Percentiles rank a stretch among this genome's conserved stretches.
Evolutionary conservation across 1,139 yeast species (phyloP).

Genomic region (Saccharomyces pastorianus): DNA sequence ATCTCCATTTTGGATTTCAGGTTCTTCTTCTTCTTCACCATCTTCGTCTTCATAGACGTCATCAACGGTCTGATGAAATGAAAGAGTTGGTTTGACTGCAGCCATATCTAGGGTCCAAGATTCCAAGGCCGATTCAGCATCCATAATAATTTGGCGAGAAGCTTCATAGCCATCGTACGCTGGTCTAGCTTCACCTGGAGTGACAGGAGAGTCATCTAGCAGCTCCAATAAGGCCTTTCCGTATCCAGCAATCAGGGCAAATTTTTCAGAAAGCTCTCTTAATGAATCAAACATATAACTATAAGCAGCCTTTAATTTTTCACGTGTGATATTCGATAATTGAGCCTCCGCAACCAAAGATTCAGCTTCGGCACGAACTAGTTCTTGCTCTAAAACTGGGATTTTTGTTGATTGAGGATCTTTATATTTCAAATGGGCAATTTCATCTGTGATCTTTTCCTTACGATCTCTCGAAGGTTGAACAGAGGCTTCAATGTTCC

Average conservation of each 20-base stretch:
- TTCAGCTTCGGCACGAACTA: slow-evolving; percentile 87
- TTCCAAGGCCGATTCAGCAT: slow-evolving; percentile 76
- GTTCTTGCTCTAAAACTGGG: slow-evolving; percentile 74
- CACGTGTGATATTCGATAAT: slow-evolving; percentile 78
- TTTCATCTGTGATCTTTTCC: slow-evolving; percentile 76
- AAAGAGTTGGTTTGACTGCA: slow-evolving; percentile 70
- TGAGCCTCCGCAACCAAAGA: slow-evolving; percentile 87
- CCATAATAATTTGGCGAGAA: slow-evolving; percentile 76
- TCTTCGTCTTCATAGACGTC: slow-evolving; percentile 56
- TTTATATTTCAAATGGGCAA: slow-evolving; percentile 74
- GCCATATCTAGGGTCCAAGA: slow-evolving; percentile 79
- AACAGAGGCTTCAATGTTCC: slow-evolving; percentile 81
- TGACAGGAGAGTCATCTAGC: slow-evolving; percentile 75
- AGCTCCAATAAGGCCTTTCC: slow-evolving; percentile 79
- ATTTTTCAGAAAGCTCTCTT: slow-evolving; percentile 76
- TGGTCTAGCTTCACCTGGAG: slow-evolving; percentile 88
- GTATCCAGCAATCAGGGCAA: slow-evolving; percentile 80
- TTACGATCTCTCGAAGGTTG: slow-evolving; percentile 84
- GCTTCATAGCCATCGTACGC: slow-evolving; percentile 85
- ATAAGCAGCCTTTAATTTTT: slow-evolving; percentile 77
- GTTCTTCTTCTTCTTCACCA: slow-evolving; percentile 36
- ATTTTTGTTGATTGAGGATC: slow-evolving; percentile 81
- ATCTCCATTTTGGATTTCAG: slow-evolving; percentile 8
- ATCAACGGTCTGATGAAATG: slow-evolving; percentile 64
- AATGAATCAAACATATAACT: slow-evolving; percentile 76